Conservation (phyloP, 352 stramenopile species). For the Saprolegnia parasitica region DNA sequence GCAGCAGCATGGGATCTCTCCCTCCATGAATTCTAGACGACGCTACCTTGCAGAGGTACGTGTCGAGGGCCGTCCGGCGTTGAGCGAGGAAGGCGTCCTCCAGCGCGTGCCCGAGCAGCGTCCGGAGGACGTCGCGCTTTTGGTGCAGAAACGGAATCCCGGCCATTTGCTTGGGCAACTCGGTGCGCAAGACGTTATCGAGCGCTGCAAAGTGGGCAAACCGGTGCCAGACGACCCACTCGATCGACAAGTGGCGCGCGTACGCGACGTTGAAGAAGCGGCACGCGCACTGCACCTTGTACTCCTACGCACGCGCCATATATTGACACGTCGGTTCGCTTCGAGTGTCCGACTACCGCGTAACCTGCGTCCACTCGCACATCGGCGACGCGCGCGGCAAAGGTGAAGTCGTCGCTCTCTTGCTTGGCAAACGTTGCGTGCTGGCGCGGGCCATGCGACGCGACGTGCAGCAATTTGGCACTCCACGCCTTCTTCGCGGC, state of each 20-base stretch:
- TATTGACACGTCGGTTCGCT: neutral
- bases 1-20: neutral
- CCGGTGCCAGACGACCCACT: conserved; percentile 60
- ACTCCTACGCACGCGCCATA: conserved; percentile 37
- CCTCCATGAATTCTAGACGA: neutral
- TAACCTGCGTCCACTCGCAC: neutral
- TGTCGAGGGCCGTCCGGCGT: conserved; percentile 48
- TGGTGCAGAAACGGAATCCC: conserved; percentile 51
- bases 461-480: conserved; percentile 40
- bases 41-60: conserved; percentile 35
- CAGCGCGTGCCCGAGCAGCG: conserved; percentile 46
- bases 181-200: conserved; percentile 46
- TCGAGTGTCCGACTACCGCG: neutral
- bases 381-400: conserved; percentile 39
- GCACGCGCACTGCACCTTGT: conserved; percentile 56
- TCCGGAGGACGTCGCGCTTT: conserved; percentile 46
- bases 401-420: conserved; percentile 41
- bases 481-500: conserved; percentile 55
- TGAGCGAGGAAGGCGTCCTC: conserved; percentile 58
- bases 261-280: conserved; percentile 50
- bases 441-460: conserved; percentile 39
- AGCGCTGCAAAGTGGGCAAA: conserved; percentile 63
- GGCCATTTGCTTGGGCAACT: conserved; percentile 43
- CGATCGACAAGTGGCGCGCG: conserved; percentile 44
- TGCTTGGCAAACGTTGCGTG: conserved; percentile 38